Percentiles rank a stretch among this genome's conserved stretches.
Evolutionary conservation across 345 rosid species (phyloP).

Genomic region (Ceriops zippeliana): DNA sequence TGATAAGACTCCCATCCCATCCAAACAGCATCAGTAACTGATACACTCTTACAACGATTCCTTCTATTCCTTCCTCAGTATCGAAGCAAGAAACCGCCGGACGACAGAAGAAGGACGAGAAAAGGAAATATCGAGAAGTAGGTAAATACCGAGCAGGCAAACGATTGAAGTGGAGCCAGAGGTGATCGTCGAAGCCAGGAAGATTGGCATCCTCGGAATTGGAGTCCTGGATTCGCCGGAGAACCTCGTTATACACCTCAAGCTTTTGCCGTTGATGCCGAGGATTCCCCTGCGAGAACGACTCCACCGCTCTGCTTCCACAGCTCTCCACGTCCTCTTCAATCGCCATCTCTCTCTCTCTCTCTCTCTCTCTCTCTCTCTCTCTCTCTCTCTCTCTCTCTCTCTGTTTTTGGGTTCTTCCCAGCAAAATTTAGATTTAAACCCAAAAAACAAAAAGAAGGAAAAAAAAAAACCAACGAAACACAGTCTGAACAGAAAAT

Average conservation of each 20-base stretch:
- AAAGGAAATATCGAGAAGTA: conserved; percentile 1
- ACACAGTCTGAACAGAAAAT: too few species aligned
- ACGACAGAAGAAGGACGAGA: neutral
- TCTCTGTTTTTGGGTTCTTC: too few species aligned
- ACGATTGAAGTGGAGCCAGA: conserved; percentile 97
- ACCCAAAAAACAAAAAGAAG: too few species aligned
- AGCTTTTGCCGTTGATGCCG: conserved; percentile 73
- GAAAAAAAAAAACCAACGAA: too few species aligned
- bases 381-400: too few species aligned
- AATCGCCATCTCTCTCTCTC: conserved; percentile 50
- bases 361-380: too few species aligned
- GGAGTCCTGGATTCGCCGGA: conserved; percentile 64
- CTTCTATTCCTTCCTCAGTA: too few species aligned
- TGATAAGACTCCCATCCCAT: too few species aligned
- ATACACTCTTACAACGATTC: too few species aligned
- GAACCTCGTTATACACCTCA: conserved; percentile 78
- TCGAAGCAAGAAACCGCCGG: too few species aligned
- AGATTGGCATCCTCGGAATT: conserved; percentile 63
- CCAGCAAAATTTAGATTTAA: too few species aligned
- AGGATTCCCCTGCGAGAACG: conserved; percentile 50
- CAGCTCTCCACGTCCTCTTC: conserved; percentile 89
- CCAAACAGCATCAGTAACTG: too few species aligned
- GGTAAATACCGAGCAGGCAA: conserved; percentile 79
- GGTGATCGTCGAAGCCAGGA: conserved; percentile 88
- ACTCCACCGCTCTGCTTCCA: conserved; percentile 71